Percentiles rank a stretch among this genome's conserved stretches.
Evolutionary conservation across 768 basidiomycete genomes (phyloP).

Genomic region (Suillus placidus): DNA sequence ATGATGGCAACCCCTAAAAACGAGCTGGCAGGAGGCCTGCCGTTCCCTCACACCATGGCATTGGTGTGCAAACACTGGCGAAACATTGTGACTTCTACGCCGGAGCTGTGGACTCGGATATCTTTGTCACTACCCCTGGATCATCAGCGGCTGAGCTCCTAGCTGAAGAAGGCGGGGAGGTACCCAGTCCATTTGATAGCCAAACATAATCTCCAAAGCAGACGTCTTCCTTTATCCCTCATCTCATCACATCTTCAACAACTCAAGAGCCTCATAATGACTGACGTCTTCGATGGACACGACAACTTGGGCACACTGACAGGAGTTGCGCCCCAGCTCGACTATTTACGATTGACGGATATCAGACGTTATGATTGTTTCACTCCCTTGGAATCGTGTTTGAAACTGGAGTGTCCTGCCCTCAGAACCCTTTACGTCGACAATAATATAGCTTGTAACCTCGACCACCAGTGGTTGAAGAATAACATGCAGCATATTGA

Average conservation of each 20-base stretch:
- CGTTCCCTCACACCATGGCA: background rate
- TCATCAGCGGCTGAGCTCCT: background rate
- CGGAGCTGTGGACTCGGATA: background rate
- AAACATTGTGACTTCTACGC: background rate
- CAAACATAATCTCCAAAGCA: too few species aligned
- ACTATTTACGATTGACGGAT: background rate
- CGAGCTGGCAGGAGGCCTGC: background rate
- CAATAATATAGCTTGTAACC: background rate
- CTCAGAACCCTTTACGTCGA: background rate
- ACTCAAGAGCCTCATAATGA: background rate
- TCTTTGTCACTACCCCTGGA: too few species aligned
- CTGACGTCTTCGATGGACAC: too few species aligned
- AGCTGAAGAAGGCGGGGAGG: background rate
- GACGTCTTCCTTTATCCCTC: background rate
- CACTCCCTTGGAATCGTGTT: background rate
- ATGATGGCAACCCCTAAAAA: background rate
- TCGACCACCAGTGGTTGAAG: background rate
- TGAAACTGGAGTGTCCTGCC: background rate
- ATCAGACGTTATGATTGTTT: fast-evolving
- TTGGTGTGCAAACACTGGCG: background rate
- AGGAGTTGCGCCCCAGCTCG: background rate
- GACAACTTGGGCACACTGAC: background rate
- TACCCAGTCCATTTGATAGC: background rate
- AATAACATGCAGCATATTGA: background rate
- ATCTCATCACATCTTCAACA: background rate